Percentiles rank a stretch among this genome's conserved stretches.
phyloP scores from a whole-genome alignment of 257 asterid genomes.

The Ocimum tenuiflorum region DNA sequence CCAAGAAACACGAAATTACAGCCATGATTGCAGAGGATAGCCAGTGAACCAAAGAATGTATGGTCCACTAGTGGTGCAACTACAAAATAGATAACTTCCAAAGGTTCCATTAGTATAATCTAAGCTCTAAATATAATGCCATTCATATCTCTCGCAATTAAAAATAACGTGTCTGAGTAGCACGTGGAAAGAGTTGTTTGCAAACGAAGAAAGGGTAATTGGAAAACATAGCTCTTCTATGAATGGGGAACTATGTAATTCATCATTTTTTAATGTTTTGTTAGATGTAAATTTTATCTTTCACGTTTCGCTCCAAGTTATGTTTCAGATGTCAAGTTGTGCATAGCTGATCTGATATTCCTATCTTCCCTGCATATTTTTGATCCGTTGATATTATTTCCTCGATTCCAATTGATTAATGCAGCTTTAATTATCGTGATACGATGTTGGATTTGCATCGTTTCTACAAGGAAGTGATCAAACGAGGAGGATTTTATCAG shows the following conservation, averaged over 20 bases:
- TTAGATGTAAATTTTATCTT: neutral
- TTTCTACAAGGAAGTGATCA: slow-evolving; percentile 51
- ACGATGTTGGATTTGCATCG: slow-evolving; percentile 49
- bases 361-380: neutral
- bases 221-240: neutral
- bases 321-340: neutral
- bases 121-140: no score
- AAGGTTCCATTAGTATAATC: no score
- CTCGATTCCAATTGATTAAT: neutral
- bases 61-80: no score
- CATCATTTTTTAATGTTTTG: neutral
- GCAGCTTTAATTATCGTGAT: slow-evolving; percentile 59
- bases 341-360: neutral
- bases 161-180: no score
- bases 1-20: neutral
- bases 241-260: neutral
- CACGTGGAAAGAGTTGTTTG: no score
- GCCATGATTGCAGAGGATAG: no score
- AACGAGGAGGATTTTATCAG: slow-evolving; percentile 61
- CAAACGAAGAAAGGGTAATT: no score
- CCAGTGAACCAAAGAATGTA: no score
- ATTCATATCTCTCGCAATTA: no score
- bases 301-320: neutral
- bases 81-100: no score
- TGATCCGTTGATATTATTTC: neutral